Percentiles rank a stretch among this genome's conserved stretches.
These are phyloP conservation scores for Tulasnella sp. DNA, from an alignment of 768 basidiomycete genomes.

Conservation along the genomic window DNA sequence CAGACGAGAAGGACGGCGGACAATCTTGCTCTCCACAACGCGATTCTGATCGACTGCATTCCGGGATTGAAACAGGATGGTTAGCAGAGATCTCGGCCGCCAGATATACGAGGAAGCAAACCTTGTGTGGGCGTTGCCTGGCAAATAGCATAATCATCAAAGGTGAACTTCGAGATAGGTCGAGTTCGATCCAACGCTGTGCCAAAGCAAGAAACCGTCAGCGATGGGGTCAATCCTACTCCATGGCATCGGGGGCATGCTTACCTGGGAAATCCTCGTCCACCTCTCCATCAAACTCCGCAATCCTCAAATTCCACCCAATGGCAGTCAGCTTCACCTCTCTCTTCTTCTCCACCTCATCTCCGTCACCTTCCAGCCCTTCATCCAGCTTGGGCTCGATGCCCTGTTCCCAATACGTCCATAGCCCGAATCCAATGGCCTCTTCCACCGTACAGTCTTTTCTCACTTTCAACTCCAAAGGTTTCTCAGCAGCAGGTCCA, in stretches of 20 bases:
- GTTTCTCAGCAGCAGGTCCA: slow-evolving; percentile 45
- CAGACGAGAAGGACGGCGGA: slow-evolving; percentile 68
- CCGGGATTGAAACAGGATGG: background rate
- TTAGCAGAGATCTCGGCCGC: background rate
- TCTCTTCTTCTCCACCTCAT: slow-evolving; percentile 56
- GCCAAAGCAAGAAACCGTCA: slow-evolving; percentile 6
- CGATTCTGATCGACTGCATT: slow-evolving; percentile 67
- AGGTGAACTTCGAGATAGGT: slow-evolving; percentile 79
- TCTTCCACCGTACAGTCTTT: slow-evolving; percentile 91
- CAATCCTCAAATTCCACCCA: slow-evolving; percentile 89
- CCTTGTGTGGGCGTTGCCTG: slow-evolving; percentile 53
- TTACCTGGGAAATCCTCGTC: slow-evolving; percentile 97
- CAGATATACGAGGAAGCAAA: slow-evolving; percentile 30
- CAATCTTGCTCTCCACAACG: slow-evolving; percentile 68
- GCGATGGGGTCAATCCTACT: background rate
- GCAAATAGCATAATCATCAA: slow-evolving; percentile 78
- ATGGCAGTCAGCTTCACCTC: slow-evolving; percentile 57
- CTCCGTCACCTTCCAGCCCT: slow-evolving; percentile 33
- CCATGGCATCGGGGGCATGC: slow-evolving; percentile 27
- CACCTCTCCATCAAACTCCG: slow-evolving; percentile 95
- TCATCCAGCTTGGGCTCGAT: slow-evolving; percentile 73
- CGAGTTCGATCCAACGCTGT: slow-evolving; percentile 86
- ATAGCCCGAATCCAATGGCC: slow-evolving; percentile 86
- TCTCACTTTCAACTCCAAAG: slow-evolving; percentile 67
- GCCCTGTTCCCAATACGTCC: slow-evolving; percentile 87